These are phyloP conservation scores for Plasmodium cynomolgi DNA, from an alignment of 169 alveolate species.

Conservation along the genomic window DNA sequence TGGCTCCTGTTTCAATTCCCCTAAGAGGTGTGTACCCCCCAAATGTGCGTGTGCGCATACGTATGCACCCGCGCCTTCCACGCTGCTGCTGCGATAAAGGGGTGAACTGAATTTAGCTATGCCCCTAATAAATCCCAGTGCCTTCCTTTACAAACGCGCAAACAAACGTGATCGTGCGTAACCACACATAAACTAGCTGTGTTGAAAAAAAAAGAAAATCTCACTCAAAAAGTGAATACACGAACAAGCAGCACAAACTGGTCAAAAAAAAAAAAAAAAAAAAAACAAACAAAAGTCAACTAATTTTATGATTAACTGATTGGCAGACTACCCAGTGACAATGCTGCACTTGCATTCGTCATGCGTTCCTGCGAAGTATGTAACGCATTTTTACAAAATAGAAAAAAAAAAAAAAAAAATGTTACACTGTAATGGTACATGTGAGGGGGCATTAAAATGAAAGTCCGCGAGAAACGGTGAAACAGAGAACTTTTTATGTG, in stretches of 20 bases:
- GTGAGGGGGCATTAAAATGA: background rate
- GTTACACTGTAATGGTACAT: background rate
- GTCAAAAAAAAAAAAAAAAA: background rate
- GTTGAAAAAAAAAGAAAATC: background rate
- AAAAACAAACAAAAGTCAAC: background rate
- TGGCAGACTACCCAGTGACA: background rate
- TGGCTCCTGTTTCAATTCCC: background rate
- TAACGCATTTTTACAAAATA: background rate
- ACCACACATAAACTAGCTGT: background rate
- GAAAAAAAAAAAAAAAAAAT: background rate
- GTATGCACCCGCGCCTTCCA: background rate
- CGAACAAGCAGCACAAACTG: background rate
- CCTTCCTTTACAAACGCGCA: background rate
- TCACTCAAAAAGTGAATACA: background rate
- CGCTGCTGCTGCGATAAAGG: background rate
- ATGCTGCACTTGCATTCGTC: background rate
- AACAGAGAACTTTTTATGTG: background rate
- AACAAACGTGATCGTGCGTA: background rate
- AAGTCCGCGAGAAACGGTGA: background rate
- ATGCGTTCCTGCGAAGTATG: background rate
- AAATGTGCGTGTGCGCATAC: background rate
- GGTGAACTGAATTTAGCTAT: background rate
- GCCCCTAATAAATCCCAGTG: background rate
- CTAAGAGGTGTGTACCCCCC: background rate
- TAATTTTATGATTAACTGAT: background rate